Evolutionary conservation across 2,329 filamentous ascomycete species (phyloP).

Genomic region (Sclerotinia spermophila): DNA sequence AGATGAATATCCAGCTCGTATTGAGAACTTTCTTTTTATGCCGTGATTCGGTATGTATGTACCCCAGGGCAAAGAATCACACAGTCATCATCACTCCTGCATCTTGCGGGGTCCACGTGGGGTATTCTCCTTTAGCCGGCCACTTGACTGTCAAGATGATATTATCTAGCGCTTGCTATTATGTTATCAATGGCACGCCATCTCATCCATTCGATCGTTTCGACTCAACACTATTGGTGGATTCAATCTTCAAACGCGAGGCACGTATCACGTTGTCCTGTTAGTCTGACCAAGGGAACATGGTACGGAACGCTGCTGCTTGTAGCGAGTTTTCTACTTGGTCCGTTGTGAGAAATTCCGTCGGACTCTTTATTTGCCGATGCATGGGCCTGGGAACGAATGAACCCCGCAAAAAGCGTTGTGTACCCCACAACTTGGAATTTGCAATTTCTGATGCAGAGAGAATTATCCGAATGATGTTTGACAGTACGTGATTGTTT

Average conservation of each 20-base stretch:
- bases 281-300: neutral
- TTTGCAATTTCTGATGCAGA: neutral
- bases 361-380: neutral
- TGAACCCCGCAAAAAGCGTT: neutral
- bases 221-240: neutral
- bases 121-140: neutral
- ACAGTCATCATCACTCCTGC: neutral
- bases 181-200: no score
- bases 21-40: neutral
- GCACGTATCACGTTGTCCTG: neutral
- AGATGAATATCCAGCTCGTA: neutral
- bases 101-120: neutral
- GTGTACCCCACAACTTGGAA: neutral
- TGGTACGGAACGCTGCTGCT: neutral
- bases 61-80: neutral
- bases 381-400: neutral
- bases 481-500: neutral
- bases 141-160: no score
- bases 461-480: neutral
- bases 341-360: neutral
- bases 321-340: neutral
- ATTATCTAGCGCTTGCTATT: neutral
- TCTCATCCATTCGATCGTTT: neutral
- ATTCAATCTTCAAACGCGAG: neutral
- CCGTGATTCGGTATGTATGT: neutral